Base-by-base conservation (phyloP, 495 filamentous ascomycete genomes). In the Aspergillus incahuasiensis region DNA sequence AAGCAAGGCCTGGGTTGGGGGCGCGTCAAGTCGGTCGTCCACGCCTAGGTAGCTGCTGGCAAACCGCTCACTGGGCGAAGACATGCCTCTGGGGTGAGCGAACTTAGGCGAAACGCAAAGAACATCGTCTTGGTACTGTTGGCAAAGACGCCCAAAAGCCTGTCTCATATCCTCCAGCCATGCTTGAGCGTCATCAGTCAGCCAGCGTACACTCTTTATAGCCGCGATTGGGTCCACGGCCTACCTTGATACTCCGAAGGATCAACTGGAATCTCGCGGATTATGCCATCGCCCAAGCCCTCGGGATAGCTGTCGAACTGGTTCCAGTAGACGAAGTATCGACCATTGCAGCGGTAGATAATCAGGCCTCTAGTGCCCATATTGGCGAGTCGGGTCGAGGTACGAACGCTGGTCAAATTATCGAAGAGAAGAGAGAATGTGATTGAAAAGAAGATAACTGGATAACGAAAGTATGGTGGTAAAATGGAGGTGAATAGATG, bases 251-350 rank as follows among this genome's bases (percentile, higher is more conserved):
- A 71, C 16, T 62, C 38, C 13, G 60, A 52, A 0, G 60, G 58
- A 21, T 65, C 58, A 34, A 13, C n/a, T 2, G 65, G 65, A 20
- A 73, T 68, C 22, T 62, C 21, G 2, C 50, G 30, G 0, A 71
- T 58, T 11, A 73, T 62, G 1, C 47, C 52, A 0, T 46, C 39
- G 1, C 66, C 66, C 22, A 71, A 54, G 9, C 59, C 63, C 22
- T 62, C 54, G 5, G 67, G 67, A 45, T 68, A 68, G 48, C 63
- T 68, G 48, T 71, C 68, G 0, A 16, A 69, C 6, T 64, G 60
- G 34, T 71, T 69, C 53, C 66, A 65, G 57, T 65, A 66, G 45
- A 61, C 54, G 40, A 64, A 69, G 45, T 64, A 68, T 50, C 65
- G 53, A 38, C 68, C 63, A 22, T 54, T 56, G 45, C 61, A 66